A percentile compares a stretch with the other conserved stretches of the same genome.
These are phyloP conservation scores for Ophiocordyceps unilateralis DNA, from an alignment of 2,329 filamentous ascomycete species.

Conservation along the genomic window DNA sequence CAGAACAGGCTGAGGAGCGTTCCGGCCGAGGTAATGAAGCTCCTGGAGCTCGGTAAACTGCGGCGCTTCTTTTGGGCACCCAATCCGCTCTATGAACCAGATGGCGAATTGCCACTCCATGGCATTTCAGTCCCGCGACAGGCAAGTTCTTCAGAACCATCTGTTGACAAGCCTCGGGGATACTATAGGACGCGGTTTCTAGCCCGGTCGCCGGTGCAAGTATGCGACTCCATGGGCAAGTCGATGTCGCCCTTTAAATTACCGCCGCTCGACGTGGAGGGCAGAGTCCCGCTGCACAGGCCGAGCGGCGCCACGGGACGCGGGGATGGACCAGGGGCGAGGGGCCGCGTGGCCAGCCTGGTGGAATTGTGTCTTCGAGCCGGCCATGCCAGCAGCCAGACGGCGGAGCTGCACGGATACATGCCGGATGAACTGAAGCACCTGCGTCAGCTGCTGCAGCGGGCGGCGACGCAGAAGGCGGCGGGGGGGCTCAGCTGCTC, in stretches of 20 bases:
- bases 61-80: constrained; percentile 37
- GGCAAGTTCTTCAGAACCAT: background rate
- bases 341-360: constrained; percentile 27
- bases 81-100: constrained; percentile 40
- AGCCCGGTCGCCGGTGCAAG: constrained; percentile 15
- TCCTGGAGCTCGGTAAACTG: constrained; percentile 32
- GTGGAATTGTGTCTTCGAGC: constrained; percentile 31
- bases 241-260: constrained; percentile 14
- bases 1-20: constrained; percentile 44
- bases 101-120: background rate
- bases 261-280: constrained; percentile 3
- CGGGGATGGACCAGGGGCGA: constrained; percentile 5
- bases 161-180: background rate
- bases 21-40: constrained; percentile 43
- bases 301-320: constrained; percentile 7
- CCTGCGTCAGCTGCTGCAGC: constrained; percentile 21
- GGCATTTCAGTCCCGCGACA: constrained; percentile 1
- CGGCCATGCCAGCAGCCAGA: constrained; percentile 25
- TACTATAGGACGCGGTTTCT: background rate
- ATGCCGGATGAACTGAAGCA: constrained; percentile 24
- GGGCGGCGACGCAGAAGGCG: constrained; percentile 23
- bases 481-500: constrained; percentile 34
- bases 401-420: constrained; percentile 23
- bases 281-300: constrained; percentile 4
- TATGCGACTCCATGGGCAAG: constrained; percentile 12